Evolutionary conservation across 2,329 filamentous ascomycete species (phyloP), one percentile per base, ranked within the genome.

Genomic region (Dothistroma septosporum): DNA sequence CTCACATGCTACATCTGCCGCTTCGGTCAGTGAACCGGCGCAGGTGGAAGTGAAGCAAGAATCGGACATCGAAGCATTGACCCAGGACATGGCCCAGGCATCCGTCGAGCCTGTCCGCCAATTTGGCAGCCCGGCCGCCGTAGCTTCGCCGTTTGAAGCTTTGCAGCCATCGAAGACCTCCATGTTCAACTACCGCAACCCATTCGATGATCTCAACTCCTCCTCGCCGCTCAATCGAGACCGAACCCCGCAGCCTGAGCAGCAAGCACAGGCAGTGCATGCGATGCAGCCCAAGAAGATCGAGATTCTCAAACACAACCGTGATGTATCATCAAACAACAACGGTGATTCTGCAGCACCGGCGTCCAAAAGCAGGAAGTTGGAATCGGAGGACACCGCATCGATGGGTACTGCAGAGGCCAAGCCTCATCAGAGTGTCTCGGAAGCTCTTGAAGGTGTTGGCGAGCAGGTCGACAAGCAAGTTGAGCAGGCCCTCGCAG

Each of bases 171-270:
- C 72, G 47, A 75, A 74, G 48, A 69, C 75, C 8, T 74, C 76
- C 50, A 79, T 87, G 57, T 90, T 90, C 73, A 89, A 82, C 31
- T 89, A 90, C 74, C 81, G 86, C 68, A 90, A 90, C 68, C 87
- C 87, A 0, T 90, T 90, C 68, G 87, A 90, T 60, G 82, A 88
- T 69, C 77, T 90, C 63, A 83, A 85, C 60, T 85, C 86, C 48
- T 85, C 85, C 2, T 88, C 86, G 63, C 85, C 86, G 41, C 82
- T 83, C 56, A 85, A 84, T 64, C 78, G 77, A 55, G 84, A 83
- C 63, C 78, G 77, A 58, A 82, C 82, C 28, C 80, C 83, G n/a
- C 81, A 81, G 67, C 71, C 73, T 54, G 71, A 74, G 54, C 69
- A 74, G 57, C 66, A 64, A 66, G 69, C 21, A 68, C 53, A 53